These are phyloP conservation scores for Linum lewisii DNA, from an alignment of 345 rosid species.

Conservation along the genomic window DNA sequence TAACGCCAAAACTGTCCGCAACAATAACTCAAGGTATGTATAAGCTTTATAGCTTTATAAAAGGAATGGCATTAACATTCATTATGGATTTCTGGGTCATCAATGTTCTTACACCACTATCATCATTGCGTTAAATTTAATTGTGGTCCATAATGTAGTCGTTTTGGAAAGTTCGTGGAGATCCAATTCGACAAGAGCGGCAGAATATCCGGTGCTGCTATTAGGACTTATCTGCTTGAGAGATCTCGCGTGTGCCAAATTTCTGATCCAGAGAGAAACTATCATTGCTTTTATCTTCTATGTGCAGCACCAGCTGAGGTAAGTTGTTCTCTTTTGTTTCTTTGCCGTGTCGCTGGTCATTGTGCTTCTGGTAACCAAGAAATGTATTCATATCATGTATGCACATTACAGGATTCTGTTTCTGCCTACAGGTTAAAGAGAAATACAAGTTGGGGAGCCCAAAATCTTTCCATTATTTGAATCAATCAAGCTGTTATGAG, in stretches of 20 bases:
- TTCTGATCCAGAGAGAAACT: constrained; percentile 9
- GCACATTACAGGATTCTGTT: not conserved
- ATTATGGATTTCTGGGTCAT: not conserved
- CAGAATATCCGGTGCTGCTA: constrained; percentile 10
- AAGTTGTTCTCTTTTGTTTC: not conserved
- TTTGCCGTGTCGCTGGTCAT: not conserved
- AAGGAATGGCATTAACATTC: not conserved
- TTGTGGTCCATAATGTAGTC: constrained; percentile 2
- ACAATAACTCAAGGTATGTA: constrained; percentile 10
- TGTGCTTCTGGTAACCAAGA: not conserved
- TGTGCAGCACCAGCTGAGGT: constrained; percentile 10
- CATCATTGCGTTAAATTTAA: not conserved
- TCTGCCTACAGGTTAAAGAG: not conserved
- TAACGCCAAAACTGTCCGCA: constrained; percentile 8
- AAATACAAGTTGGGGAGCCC: constrained; percentile 10
- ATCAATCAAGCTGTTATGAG: constrained; percentile 8
- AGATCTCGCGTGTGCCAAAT: constrained; percentile 12
- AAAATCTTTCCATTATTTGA: constrained; percentile 5
- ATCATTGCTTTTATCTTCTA: constrained; percentile 11
- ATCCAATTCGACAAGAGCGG: constrained; percentile 11
- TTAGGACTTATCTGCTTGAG: constrained; percentile 8
- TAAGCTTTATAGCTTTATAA: not conserved
- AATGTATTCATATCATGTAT: not conserved
- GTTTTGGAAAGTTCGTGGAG: constrained; percentile 8
- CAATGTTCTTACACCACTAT: not conserved